phyloP scores from a whole-genome alignment of 2,329 filamentous ascomycete species.

The Scedosporium apiospermum region DNA sequence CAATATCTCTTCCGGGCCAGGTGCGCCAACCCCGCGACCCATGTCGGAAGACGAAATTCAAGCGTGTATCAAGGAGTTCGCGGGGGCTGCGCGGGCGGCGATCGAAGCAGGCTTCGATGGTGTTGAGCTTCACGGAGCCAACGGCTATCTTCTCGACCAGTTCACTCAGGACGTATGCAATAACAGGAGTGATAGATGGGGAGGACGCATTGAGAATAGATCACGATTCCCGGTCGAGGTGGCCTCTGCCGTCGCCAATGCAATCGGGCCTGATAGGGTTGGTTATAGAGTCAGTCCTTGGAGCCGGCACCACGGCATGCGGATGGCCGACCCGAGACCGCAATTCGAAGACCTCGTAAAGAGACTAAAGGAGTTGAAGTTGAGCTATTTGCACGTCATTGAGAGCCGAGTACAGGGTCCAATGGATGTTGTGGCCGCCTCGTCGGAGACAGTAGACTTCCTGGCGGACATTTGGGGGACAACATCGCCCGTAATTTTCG shows the following conservation, averaged over 20 bases:
- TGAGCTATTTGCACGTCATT: slow-evolving; percentile 51
- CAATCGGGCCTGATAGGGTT: slow-evolving; percentile 38
- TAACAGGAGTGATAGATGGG: slow-evolving; percentile 42
- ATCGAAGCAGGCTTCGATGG: slow-evolving; percentile 59
- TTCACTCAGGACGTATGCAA: slow-evolving; percentile 47
- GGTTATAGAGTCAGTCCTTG: slow-evolving; percentile 50
- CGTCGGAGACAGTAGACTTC: not conserved
- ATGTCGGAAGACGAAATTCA: slow-evolving; percentile 60
- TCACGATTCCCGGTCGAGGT: slow-evolving; percentile 41
- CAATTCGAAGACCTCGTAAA: slow-evolving; percentile 48
- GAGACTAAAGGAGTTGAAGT: slow-evolving; percentile 38
- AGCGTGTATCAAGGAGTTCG: slow-evolving; percentile 51
- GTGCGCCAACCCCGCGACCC: slow-evolving; percentile 44
- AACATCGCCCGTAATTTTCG: slow-evolving; percentile 20
- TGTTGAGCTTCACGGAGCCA: slow-evolving; percentile 49
- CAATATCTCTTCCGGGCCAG: slow-evolving; percentile 32
- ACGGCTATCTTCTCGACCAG: slow-evolving; percentile 56
- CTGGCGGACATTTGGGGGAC: slow-evolving; percentile 18
- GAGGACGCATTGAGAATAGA: slow-evolving; percentile 43
- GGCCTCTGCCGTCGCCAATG: slow-evolving; percentile 27
- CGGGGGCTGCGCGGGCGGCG: slow-evolving; percentile 43
- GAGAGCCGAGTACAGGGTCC: slow-evolving; percentile 40
- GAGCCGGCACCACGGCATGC: slow-evolving; percentile 47
- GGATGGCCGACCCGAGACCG: slow-evolving; percentile 40
- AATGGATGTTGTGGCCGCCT: slow-evolving; percentile 23